Conservation (phyloP, 495 filamentous ascomycete species). For the Recurvomyces mirabilis region DNA sequence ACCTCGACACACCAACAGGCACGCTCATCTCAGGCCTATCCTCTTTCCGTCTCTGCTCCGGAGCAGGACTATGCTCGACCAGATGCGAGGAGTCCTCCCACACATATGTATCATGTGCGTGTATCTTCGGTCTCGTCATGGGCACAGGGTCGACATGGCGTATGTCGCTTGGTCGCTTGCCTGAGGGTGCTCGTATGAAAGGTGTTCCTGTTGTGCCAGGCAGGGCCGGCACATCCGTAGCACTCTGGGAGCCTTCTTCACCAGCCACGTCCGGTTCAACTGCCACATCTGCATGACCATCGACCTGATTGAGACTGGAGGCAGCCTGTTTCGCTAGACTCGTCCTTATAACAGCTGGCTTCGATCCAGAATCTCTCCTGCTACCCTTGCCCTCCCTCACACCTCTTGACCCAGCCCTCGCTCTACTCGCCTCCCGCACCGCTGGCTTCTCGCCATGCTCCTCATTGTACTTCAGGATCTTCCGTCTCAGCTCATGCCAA, state of each 20-base stretch:
- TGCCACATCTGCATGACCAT: neutral
- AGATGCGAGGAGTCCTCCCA: constrained; percentile 28
- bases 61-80: constrained; percentile 8
- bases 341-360: neutral
- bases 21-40: constrained; percentile 24
- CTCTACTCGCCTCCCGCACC: constrained; percentile 3
- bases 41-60: constrained; percentile 1
- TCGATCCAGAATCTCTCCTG: neutral
- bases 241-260: neutral
- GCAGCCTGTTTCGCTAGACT: constrained; percentile 4
- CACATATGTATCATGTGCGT: constrained; percentile 30
- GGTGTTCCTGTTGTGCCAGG: constrained; percentile 31
- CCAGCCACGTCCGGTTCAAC: neutral
- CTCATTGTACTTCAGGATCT: constrained; percentile 30
- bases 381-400: neutral
- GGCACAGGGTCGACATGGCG: constrained; percentile 7
- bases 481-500: constrained; percentile 29
- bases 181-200: constrained; percentile 33
- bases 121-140: constrained; percentile 7
- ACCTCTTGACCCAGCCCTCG: constrained; percentile 7
- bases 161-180: constrained; percentile 18
- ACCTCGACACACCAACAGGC: constrained; percentile 32
- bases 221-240: constrained; percentile 3
- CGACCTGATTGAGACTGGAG: constrained; percentile 7
- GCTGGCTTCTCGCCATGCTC: constrained; percentile 22